Evolutionary conservation across 306 rosid species (phyloP), one percentile per base, ranked within the genome.

Genomic region (Cucumis melo): DNA sequence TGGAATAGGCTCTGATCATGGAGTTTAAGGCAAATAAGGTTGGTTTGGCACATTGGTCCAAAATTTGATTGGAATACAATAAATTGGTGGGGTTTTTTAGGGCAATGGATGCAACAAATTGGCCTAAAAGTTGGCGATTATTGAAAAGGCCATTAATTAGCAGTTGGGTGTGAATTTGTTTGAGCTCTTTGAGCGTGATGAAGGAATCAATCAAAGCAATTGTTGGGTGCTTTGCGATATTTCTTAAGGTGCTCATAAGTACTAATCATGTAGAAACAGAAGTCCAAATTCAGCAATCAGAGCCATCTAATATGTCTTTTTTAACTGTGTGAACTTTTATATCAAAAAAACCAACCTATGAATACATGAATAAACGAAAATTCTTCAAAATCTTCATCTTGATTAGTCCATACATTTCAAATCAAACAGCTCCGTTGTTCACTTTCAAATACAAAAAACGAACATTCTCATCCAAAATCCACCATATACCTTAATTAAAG

Each of bases 1-100:
- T 91, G 76, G 91, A 91, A 54, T 80, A 83, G 58, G 89, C 89
- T 70, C 92, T 86, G 82, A 89, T 89, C 85, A 89, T 78, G 81
- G 92, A 86, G 85, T 91, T 89, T 79, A 91, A 65, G 59, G 91
- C 11, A 50, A 86, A 86, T 80, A 86, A 82, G 27, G 82, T 82
- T 53, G 89, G 89, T 78, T 42, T 24, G 34, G 76, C 10, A 50
- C 79, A 78, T 41, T 78, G 84, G 80, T 65, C 65, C 7, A 89
- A 77, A 12, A 83, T 66, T 23, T 60, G 70, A 53, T 54, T 59
- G 59, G 87, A 79, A 54, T 85, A 83, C 17, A 34, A 34, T 10
- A 83, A 61, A 81, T 83, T 82, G 75, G 2, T 51, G 57, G 80
- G 81, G 78, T 80, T 83, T 12, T 53, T 75, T 19, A 85, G 61